Conservation (phyloP, 2,329 filamentous ascomycete genomes). For the Pezicula neosporulosa region DNA sequence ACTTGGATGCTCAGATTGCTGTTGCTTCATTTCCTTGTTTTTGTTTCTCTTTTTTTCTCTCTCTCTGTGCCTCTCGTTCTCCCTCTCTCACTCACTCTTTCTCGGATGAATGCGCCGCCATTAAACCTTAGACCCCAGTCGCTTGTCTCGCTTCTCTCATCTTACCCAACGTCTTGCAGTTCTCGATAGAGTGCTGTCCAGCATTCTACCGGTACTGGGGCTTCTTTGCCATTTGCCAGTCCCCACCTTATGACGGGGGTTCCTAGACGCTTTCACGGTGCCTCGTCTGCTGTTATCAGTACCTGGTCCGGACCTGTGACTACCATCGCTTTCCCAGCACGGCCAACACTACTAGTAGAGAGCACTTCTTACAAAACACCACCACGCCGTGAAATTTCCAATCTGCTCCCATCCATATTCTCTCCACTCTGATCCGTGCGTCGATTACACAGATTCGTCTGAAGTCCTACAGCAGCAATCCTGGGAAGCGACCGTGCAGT, state of each 20-base stretch:
- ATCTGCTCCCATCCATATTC: too few species aligned
- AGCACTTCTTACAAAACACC: too few species aligned
- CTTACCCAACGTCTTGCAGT: conserved; percentile 25
- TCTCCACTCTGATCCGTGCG: conserved; percentile 14
- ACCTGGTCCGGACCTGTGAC: not conserved
- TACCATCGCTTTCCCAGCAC: too few species aligned
- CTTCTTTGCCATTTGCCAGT: conserved; percentile 25
- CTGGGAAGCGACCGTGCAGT: conserved; percentile 20
- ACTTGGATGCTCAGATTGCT: too few species aligned
- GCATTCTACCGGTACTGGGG: conserved; percentile 13
- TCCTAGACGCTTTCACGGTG: conserved; percentile 17
- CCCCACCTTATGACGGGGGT: conserved; percentile 16
- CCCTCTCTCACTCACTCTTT: not conserved
- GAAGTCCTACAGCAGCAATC: conserved; percentile 10
- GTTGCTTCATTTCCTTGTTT: not conserved
- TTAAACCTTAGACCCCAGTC: conserved; percentile 19
- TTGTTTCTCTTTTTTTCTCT: conserved; percentile 11
- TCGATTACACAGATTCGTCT: conserved; percentile 17
- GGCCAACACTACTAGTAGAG: too few species aligned
- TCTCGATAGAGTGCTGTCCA: conserved; percentile 23
- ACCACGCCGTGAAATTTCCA: too few species aligned
- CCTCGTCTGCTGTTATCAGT: conserved; percentile 14
- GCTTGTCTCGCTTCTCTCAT: conserved; percentile 17
- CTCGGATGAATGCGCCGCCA: conserved; percentile 30
- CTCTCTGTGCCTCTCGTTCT: not conserved